Evolutionary conservation across 169 alveolate species (phyloP), one percentile per base, ranked within the genome.

Genomic region (Eimeria necatrix): DNA sequence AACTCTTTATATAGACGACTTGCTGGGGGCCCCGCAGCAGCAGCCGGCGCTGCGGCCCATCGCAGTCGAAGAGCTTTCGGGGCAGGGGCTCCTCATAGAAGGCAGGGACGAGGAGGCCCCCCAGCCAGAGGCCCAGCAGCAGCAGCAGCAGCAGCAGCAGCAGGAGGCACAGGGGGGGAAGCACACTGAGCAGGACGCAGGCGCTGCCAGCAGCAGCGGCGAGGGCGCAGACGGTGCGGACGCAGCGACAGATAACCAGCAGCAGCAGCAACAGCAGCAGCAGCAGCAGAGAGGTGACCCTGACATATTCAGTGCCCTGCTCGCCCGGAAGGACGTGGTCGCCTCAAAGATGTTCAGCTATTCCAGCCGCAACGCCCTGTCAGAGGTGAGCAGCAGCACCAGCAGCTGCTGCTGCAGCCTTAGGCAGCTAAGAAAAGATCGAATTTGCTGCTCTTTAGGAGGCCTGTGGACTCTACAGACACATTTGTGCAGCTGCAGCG

Each of bases 1-100:
- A 48, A 68, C 4, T 10, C 46, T 93, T 18, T 93, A 59, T 81
- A 64, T 93, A 0, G 95, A 93, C 88, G 95, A 93, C 32, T 61
- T 64, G 22, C 85, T 64, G 4, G 20, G 22, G 68, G 70, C 16
- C 51, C 4, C 52, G n/a, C 4, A 46, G 41, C 53, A 51, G 70
- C 32, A 49, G 61, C 3, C 64, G 56, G 49, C 61, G 32, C 64
- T 81, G 81, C 9, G 51, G 49, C 51, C 90, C 41, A 51, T 64
- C 26, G 16, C n/a, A 4, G 52, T 6, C 9, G 56, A 26, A 24
- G 71, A 90, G 74, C 94, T 90, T 0, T 24, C 94, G 0, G 94
- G 94, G 6, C 51, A 60, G 20, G 68, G 22, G 41, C 41, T 56
- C 48, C 68, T 90, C 68, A 0, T 78, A 4, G 88, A 78, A 78